Evolutionary conservation across 164 flowering plant genomes (phyloP).

Genomic region (Vitis vinifera): DNA sequence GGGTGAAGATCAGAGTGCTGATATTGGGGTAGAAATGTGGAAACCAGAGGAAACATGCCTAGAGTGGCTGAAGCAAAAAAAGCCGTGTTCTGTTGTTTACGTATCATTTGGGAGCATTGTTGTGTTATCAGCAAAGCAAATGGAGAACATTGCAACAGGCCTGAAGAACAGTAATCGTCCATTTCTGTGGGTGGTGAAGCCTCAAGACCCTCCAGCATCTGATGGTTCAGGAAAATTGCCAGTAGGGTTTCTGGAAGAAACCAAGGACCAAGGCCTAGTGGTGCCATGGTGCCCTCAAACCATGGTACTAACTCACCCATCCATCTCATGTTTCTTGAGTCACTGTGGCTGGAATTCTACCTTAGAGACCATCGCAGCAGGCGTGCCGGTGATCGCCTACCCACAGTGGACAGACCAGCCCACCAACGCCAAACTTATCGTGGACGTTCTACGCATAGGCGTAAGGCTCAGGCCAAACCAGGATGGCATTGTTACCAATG

Average conservation of each 20-base stretch:
- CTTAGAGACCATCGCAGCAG: conserved; percentile 18
- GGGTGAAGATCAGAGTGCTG: conserved; percentile 16
- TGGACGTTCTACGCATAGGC: conserved; percentile 17
- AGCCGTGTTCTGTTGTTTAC: conserved; percentile 21
- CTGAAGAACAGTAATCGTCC: conserved; percentile 13
- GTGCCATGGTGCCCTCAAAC: conserved; percentile 25
- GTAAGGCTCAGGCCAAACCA: conserved; percentile 1
- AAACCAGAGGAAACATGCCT: conserved; percentile 20
- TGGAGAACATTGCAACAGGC: conserved; percentile 25
- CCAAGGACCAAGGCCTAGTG: conserved; percentile 16
- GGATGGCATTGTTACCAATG: conserved; percentile 8
- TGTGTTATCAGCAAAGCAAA: conserved; percentile 15
- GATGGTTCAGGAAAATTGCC: conserved; percentile 13
- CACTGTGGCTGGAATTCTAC: conserved; percentile 41
- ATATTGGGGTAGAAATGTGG: conserved; percentile 15
- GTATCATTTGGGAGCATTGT: conserved; percentile 31
- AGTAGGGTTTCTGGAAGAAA: conserved; percentile 18
- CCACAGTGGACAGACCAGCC: conserved; percentile 32
- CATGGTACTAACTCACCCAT: conserved; percentile 14
- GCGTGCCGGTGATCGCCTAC: conserved; percentile 20
- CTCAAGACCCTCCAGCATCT: not conserved
- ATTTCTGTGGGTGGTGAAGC: conserved; percentile 36
- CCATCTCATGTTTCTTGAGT: conserved; percentile 21
- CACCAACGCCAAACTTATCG: conserved; percentile 19
- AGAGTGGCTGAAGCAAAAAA: conserved; percentile 22